A percentile compares a stretch with the other conserved stretches of the same genome.
phyloP scores from a whole-genome alignment of 192 early-diverging fungal species.

The Coemansia sp. region DNA sequence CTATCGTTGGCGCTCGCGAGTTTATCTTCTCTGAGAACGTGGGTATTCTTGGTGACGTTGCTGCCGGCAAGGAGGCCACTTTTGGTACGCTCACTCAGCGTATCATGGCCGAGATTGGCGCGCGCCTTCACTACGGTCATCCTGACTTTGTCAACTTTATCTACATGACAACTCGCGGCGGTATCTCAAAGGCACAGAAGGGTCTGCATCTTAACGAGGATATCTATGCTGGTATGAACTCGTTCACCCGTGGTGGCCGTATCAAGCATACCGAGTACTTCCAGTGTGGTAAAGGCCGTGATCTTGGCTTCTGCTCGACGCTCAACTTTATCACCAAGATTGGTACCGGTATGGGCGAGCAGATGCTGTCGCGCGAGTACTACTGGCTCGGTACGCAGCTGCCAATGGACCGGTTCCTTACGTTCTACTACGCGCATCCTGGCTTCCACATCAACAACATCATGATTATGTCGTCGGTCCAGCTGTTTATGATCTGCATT shows the following conservation, averaged over 20 bases:
- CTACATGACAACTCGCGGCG: slow-evolving; percentile 84
- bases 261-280: slow-evolving; percentile 92
- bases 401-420: slow-evolving; percentile 80
- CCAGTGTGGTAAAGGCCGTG: slow-evolving; percentile 89
- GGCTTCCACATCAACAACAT: slow-evolving; percentile 90
- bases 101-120: slow-evolving; percentile 81
- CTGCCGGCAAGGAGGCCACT: slow-evolving; percentile 84
- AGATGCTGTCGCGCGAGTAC: slow-evolving; percentile 91
- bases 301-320: slow-evolving; percentile 84
- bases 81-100: slow-evolving; percentile 85
- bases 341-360: slow-evolving; percentile 89
- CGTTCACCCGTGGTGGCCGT: slow-evolving; percentile 76
- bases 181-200: slow-evolving; percentile 85
- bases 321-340: slow-evolving; percentile 90
- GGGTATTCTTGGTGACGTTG: slow-evolving; percentile 83
- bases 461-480: slow-evolving; percentile 78
- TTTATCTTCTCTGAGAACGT: slow-evolving; percentile 85
- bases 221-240: slow-evolving; percentile 90
- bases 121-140: slow-evolving; percentile 84
- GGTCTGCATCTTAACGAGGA: slow-evolving; percentile 90
- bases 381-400: slow-evolving; percentile 85
- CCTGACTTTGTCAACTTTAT: slow-evolving; percentile 88
- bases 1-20: slow-evolving; percentile 84
- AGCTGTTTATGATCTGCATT: slow-evolving; percentile 77
- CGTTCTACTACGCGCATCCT: slow-evolving; percentile 86